Base-by-base conservation (phyloP, 2,329 filamentous ascomycete genomes). In the Samsoniella hepiali region DNA sequence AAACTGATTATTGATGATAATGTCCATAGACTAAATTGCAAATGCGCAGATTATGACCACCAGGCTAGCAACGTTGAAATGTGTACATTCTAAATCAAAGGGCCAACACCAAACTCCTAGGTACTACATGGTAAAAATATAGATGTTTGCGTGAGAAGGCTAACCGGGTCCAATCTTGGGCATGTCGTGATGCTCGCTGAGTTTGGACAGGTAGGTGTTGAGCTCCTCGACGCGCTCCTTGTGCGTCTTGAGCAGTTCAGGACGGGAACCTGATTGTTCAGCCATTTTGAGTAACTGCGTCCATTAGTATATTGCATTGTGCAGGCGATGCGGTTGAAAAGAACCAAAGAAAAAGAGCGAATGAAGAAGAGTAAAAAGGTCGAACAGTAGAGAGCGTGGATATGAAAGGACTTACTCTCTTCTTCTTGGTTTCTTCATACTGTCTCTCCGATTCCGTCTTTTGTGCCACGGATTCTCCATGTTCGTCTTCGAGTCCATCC, bases 111-210 rank as follows among this genome's bases (percentile, higher is more conserved):
- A 44, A 32, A 53, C 57, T 34, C 57, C 57, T 15, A 38, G 9
- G 15, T 29, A 49, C n/a, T 49, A 27, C 6, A 22, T 40, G 34
- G 5, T 10, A 47, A 29, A 17, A 6, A 29, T 5, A 58, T 29
- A 11, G 22, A n/a, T 2, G 53, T n/a, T 10, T 11, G 22, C 11
- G 17, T 15, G 22, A 8, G 22, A 44, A 53, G 27, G 54, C 74
- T 77, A 87, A 45, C 84, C 84, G 0, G 84, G 84, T 11, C 84
- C 84, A 63, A 87, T 87, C 78, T 86, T 87, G 69, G 84, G 84
- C 93, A 99, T 99, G 74, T 99, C 95, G 76, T 99, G 94, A 78
- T 99, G 95, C 78, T 99, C 95, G 77, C 91, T 97, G 72, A 99
- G 78, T 68, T 88, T 90, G 68, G 91, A 95, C 42, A 99, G 80